Evolutionary conservation across 192 early-diverging fungal genomes (phyloP), one percentile per base, ranked within the genome.

Genomic region (Linnemannia exigua): DNA sequence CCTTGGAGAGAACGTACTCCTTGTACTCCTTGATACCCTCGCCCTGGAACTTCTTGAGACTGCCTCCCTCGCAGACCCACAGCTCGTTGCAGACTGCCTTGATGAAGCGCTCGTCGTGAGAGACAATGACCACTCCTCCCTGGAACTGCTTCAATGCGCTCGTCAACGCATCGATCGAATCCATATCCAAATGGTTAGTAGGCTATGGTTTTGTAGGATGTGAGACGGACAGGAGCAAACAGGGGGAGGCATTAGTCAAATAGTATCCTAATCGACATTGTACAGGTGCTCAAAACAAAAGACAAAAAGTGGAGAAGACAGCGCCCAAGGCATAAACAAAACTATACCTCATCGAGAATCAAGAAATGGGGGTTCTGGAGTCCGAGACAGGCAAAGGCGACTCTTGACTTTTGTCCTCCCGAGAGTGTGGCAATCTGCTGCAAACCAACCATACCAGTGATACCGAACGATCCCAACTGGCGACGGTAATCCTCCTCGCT

Each of bases 71-170:
- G 88, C 99, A 99, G 19, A 99, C 94, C 99, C 99, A 99, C 73
- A 97, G 91, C 78, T 97, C 95, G 22, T 89, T 93, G 89, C 95
- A 95, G n/a, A 96, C 94, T 17, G 92, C 89, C 81, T 92, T 92
- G 70, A 99, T 99, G 80, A 99, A 95, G 41, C 99, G 92, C 88
- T 99, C 98, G 90, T 99, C 98, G 94, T 99, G 99, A 73, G 95
- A 96, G 58, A 99, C 98, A 74, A 99, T 93, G 67, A 97, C 95
- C 19, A 99, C 95, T 50, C 97, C 99, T 79, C 99, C 99, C 75
- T 94, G 92, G 87, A 97, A 99, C 76, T 92, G 93, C 52, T 92
- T 93, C 77, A 99, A 89, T 35, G 99, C 97, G 17, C 90, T 91
- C 41, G 95, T 93, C 48, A 99, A 91, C 16, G 98, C 97, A 87